Evolutionary conservation across 495 filamentous ascomycete species (phyloP), one percentile per base, ranked within the genome.

Genomic region (Aeminium ludgeri): DNA sequence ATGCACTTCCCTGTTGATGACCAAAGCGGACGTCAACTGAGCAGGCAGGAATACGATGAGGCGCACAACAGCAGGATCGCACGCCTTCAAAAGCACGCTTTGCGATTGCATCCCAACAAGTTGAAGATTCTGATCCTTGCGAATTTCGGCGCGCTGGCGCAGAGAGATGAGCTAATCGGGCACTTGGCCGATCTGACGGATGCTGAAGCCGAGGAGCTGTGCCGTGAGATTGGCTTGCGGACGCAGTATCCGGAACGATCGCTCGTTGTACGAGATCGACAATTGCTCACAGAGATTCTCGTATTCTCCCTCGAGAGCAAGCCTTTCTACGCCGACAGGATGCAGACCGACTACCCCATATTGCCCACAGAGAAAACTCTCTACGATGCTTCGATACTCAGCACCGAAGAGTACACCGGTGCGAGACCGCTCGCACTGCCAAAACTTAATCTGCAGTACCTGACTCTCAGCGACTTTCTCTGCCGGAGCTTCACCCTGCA

Each of bases 391-490:
- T 72, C 77, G n/a, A 66, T 93, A 23, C 58, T 89, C 44, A 73
- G 87, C 34, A 87, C 87, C 43, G 86, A 93, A 51, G 70, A 69
- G 10, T 99, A 95, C 47, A 76, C 92, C 57, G 89, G 87, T 29
- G 85, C 86, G 28, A 73, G 73, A 19, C 86, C 89, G 8, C 65
- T 99, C 35, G 83, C 89, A 5, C 76, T 99, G 38, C 89, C 89
- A 1, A 99, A 96, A 50, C 62, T 96, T 36, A 96, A 93, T 54
- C 67, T 99, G 30, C 89, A 96, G 51, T 96, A 99, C 56, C 69
- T 99, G 19, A 87, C 84, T 6, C 73, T 94, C 27, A 86, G 89
- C 3, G 89, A 99, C 56, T 96, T 96, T 50, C 69, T 99, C 8
- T 96, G 84, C 84, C 70, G 89, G 29, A 82, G 87, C 11, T 80